Evolutionary conservation across 495 filamentous ascomycete genomes (phyloP).

Genomic region (Pyrenula aspistea): DNA sequence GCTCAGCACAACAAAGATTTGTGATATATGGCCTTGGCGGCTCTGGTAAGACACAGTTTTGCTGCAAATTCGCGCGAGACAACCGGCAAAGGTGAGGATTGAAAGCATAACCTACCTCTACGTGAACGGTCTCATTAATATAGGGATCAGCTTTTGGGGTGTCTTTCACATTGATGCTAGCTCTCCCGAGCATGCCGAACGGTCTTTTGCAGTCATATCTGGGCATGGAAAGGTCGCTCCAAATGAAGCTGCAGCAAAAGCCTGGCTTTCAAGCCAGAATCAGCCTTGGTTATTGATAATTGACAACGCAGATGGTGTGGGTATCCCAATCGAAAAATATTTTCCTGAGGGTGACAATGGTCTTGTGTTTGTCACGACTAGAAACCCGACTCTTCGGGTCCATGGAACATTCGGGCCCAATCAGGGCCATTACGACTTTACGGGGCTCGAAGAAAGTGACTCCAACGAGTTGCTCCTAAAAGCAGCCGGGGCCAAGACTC

Average conservation of each 20-base stretch:
- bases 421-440: slow-evolving; percentile 10
- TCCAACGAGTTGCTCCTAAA: slow-evolving; percentile 26
- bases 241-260: slow-evolving; percentile 15
- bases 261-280: slow-evolving; percentile 14
- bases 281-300: slow-evolving; percentile 21
- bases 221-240: slow-evolving; percentile 10
- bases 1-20: slow-evolving; percentile 12
- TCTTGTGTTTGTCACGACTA: slow-evolving; percentile 25
- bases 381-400: slow-evolving; percentile 15
- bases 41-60: slow-evolving; percentile 25
- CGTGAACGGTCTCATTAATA: background rate
- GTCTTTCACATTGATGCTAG: slow-evolving; percentile 16
- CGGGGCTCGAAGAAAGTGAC: slow-evolving; percentile 17
- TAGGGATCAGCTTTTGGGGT: slow-evolving; percentile 14
- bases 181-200: slow-evolving; percentile 10
- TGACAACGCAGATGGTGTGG: slow-evolving; percentile 27
- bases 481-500: slow-evolving; percentile 16
- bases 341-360: slow-evolving; percentile 21
- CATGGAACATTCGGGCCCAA: slow-evolving; percentile 9
- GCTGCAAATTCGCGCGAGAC: slow-evolving; percentile 21
- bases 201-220: slow-evolving; percentile 15
- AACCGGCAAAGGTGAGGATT: slow-evolving; percentile 12
- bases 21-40: slow-evolving; percentile 23
- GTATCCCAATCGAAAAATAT: slow-evolving; percentile 14
- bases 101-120: background rate